Percentiles rank a stretch among this genome's conserved stretches.
These are phyloP conservation scores for Phytophthora crassamura DNA, from an alignment of 352 stramenopile genomes.

Conservation along the genomic window DNA sequence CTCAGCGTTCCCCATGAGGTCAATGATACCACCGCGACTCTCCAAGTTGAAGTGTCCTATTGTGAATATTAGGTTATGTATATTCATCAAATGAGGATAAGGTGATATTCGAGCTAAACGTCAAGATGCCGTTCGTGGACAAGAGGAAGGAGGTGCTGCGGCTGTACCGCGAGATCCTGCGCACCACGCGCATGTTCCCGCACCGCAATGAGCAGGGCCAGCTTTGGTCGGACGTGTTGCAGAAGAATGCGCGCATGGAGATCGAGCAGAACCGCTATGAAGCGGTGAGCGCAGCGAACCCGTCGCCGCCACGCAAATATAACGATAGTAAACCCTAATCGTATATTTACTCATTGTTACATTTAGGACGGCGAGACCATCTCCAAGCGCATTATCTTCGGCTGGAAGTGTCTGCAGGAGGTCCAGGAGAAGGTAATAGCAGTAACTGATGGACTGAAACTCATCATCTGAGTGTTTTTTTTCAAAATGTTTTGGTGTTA, in stretches of 20 bases:
- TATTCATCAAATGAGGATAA: neutral
- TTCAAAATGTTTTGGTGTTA: constrained; percentile 4
- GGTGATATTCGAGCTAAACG: constrained; percentile 6
- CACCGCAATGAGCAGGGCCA: constrained; percentile 79
- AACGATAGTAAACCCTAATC: constrained; percentile 22
- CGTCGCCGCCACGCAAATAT: neutral
- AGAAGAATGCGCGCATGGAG: constrained; percentile 80
- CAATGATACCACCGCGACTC: constrained; percentile 20
- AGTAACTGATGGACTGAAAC: too few relatives aligned
- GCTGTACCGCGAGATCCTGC: constrained; percentile 84
- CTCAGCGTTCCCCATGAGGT: constrained; percentile 57
- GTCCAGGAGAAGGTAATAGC: constrained; percentile 70
- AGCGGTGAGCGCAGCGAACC: constrained; percentile 37
- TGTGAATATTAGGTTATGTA: constrained; percentile 17
- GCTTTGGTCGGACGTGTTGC: constrained; percentile 68
- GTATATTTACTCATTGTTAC: constrained; percentile 14
- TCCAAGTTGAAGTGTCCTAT: constrained; percentile 29
- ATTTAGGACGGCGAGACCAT: constrained; percentile 75
- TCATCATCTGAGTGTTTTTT: neutral
- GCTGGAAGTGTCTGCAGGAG: constrained; percentile 80
- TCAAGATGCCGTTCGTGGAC: constrained; percentile 45
- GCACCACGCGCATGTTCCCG: constrained; percentile 74
- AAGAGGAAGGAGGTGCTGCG: constrained; percentile 81
- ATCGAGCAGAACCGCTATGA: constrained; percentile 83
- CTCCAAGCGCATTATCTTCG: constrained; percentile 79